Percentiles rank a stretch among this genome's conserved stretches.
Conservation (phyloP, 2,329 filamentous ascomycete genomes). For the Colletotrichum echinochloae region DNA sequence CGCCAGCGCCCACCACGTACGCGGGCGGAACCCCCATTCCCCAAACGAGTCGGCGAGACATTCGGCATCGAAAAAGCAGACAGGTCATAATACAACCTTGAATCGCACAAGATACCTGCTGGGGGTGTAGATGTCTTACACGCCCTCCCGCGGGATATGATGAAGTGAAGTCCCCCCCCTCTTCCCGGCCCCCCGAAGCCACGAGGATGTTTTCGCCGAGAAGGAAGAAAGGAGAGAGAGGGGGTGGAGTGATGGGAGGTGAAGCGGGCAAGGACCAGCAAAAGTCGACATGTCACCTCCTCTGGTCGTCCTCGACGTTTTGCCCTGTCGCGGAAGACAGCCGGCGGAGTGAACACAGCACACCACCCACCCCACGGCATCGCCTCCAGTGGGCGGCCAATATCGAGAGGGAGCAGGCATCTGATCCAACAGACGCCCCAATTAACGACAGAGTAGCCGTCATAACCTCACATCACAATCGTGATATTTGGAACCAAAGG, state of each 20-base stretch:
- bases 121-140: background rate
- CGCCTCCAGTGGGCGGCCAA: background rate
- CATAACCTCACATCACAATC: background rate
- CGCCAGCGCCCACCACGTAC: background rate
- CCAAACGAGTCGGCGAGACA: conserved; percentile 1
- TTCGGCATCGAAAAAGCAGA: background rate
- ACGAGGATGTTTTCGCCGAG: conserved; percentile 14
- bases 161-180: background rate
- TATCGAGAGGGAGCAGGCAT: background rate
- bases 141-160: background rate
- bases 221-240: background rate
- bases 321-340: conserved; percentile 6
- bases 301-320: background rate
- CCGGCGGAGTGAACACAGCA: conserved; percentile 11
- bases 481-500: background rate
- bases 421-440: background rate
- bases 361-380: background rate
- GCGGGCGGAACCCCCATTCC: background rate
- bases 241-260: too few species aligned
- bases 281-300: conserved; percentile 10
- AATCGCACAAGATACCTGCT: background rate
- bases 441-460: background rate
- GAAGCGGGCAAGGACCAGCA: background rate
- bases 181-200: conserved; percentile 14
- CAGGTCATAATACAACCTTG: background rate